Conservation (phyloP, 768 basidiomycete genomes). For the Naganishia friedmannii region DNA sequence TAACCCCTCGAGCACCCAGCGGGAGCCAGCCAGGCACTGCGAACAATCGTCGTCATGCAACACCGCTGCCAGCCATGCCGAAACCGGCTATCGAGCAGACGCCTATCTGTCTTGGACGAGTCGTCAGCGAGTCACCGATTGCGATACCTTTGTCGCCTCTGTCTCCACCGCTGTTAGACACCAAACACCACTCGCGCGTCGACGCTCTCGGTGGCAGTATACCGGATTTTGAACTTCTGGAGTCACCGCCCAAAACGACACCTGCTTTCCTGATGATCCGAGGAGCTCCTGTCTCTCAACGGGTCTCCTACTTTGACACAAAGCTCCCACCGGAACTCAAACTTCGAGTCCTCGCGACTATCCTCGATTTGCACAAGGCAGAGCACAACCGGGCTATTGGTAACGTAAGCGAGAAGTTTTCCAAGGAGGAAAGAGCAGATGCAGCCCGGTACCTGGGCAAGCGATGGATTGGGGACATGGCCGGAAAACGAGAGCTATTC, state of each 20-base stretch:
- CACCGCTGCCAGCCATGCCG: not conserved
- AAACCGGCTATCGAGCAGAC: not conserved
- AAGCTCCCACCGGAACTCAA: constrained; percentile 69
- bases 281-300: not conserved
- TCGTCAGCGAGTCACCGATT: not conserved
- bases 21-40: too few relatives aligned
- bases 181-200: not conserved
- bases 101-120: not conserved
- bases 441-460: constrained; percentile 45
- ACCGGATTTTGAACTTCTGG: not conserved
- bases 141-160: not conserved
- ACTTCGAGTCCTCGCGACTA: constrained; percentile 60
- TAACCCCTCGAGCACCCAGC: not conserved
- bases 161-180: not conserved
- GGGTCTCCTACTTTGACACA: constrained; percentile 27
- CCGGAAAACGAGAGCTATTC: constrained; percentile 72
- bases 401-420: constrained; percentile 41
- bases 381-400: constrained; percentile 56
- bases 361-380: constrained; percentile 62
- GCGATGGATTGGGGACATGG: constrained; percentile 71
- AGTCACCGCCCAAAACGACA: not conserved
- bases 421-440: constrained; percentile 3
- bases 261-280: not conserved
- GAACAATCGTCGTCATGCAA: not conserved
- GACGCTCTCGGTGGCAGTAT: not conserved